Conservation (phyloP, 2,329 filamentous ascomycete species). For the Penicillium sp. region DNA sequence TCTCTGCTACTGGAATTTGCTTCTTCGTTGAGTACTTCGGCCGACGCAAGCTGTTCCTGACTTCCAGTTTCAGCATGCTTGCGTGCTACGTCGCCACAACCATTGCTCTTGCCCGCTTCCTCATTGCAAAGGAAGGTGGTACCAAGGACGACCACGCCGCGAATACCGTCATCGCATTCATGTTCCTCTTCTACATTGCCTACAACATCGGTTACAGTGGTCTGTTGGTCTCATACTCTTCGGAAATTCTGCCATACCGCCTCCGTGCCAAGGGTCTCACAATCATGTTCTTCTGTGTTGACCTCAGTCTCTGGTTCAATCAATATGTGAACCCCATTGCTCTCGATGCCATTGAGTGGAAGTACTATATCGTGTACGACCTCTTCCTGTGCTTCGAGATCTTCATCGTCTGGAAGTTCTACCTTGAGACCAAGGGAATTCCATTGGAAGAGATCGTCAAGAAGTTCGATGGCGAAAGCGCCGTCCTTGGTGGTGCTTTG, state of each 20-base stretch:
- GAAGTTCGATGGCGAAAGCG: slow-evolving; percentile 21
- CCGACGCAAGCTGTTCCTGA: slow-evolving; percentile 11
- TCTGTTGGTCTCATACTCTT: slow-evolving; percentile 37
- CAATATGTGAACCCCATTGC: slow-evolving; percentile 32
- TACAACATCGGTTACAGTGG: slow-evolving; percentile 16
- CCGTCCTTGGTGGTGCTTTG: slow-evolving; percentile 10
- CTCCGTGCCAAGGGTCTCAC: slow-evolving; percentile 46
- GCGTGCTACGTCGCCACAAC: slow-evolving; percentile 7
- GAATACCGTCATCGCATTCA: slow-evolving; percentile 3
- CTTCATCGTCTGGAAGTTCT: slow-evolving; percentile 32
- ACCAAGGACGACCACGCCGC: neutral
- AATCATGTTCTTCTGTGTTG: slow-evolving; percentile 31
- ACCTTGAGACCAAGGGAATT: slow-evolving; percentile 29
- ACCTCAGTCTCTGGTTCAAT: slow-evolving; percentile 32
- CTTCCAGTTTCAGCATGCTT: slow-evolving; percentile 10
- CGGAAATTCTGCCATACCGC: slow-evolving; percentile 46
- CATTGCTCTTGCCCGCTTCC: slow-evolving; percentile 9
- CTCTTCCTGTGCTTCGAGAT: slow-evolving; percentile 29
- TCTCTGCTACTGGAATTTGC: slow-evolving; percentile 14
- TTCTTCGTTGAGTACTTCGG: slow-evolving; percentile 14
- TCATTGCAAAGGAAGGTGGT: slow-evolving; percentile 1
- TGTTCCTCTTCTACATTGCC: slow-evolving; percentile 12
- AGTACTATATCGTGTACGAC: slow-evolving; percentile 37
- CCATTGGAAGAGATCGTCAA: slow-evolving; percentile 28
- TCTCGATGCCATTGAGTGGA: slow-evolving; percentile 29